phyloP scores from a whole-genome alignment of 2,329 filamentous ascomycete genomes.

The Fusarium annulatum region DNA sequence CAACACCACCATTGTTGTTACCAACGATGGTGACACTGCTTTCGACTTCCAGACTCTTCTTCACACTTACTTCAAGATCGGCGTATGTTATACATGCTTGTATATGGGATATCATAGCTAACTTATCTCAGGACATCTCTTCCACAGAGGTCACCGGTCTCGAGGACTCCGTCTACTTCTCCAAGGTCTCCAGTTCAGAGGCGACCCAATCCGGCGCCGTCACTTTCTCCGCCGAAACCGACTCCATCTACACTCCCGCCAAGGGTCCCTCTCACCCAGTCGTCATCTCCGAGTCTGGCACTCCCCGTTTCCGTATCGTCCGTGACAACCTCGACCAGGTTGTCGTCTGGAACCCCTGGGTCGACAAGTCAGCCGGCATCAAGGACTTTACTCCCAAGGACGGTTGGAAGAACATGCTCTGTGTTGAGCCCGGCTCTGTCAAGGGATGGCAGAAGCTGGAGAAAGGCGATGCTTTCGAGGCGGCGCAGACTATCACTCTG shows the following conservation, averaged over 20 bases:
- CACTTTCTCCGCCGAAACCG: slow-evolving; percentile 80
- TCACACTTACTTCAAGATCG: slow-evolving; percentile 88
- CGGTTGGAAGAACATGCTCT: slow-evolving; percentile 93
- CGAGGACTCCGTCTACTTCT: slow-evolving; percentile 78
- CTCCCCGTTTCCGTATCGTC: slow-evolving; percentile 76
- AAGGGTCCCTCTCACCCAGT: slow-evolving; percentile 69
- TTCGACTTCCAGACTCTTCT: slow-evolving; percentile 94
- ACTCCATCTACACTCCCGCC: slow-evolving; percentile 85
- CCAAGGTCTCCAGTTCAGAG: slow-evolving; percentile 80
- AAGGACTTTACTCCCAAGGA: slow-evolving; percentile 90
- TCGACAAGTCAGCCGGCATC: slow-evolving; percentile 83
- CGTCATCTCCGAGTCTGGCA: slow-evolving; percentile 70
- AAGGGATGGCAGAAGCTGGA: slow-evolving; percentile 86
- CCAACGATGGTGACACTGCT: slow-evolving; percentile 83
- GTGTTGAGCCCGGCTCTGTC: slow-evolving; percentile 90
- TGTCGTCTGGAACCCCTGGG: slow-evolving; percentile 98
- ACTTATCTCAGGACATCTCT: slow-evolving; percentile 75
- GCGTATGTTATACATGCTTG: slow-evolving; percentile 64
- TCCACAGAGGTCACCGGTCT: slow-evolving; percentile 80
- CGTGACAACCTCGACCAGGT: slow-evolving; percentile 88
- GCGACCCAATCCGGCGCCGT: slow-evolving; percentile 74
- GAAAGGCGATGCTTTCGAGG: slow-evolving; percentile 75
- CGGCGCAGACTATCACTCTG: slow-evolving; percentile 66
- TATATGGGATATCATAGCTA: background rate
- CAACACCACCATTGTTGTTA: slow-evolving; percentile 84